Base-by-base conservation (phyloP, 805 yeast species). In the Priceomyces melissophilus region DNA sequence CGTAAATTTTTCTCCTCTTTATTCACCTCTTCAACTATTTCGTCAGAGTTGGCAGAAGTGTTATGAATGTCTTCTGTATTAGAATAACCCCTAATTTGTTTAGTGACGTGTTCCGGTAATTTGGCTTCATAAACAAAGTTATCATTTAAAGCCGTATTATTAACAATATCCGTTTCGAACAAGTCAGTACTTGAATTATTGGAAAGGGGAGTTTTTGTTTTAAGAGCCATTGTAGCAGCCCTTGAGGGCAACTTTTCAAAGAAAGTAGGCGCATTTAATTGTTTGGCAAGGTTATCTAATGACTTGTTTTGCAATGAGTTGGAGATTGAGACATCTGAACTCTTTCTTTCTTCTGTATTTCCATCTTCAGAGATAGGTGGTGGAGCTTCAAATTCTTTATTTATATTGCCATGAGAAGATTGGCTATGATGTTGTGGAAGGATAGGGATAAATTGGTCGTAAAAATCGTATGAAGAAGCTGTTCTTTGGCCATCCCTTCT, bases 391-490 rank as follows among this genome's bases (percentile, higher is more conserved):
- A 32, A 38, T 32, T 32, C 39, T 31, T 41, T 41, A 27, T 30
- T 40, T 10, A 39, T 30, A 10, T 37, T 39, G 3, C 38, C 39
- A n/a, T 42, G 31, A 10, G 46, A 38, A 4, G 43, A n/a, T 10
- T 32, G 39, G 11, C 12, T 13, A 30, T 12, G 31, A 29, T 27
- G 8, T 31, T 29, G 23, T 14, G 63, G 65, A 37, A 68, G 42
- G 7, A 68, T 57, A 3, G 75, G 75, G 40, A 70, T 68, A 43
- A 69, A 56, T 6, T 67, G 42, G 37, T 70, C 72, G 55, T 70
- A 70, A 45, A 69, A 68, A 42, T 68, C 73, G 50, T 67, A 69
- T 17, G 68, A 51, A 9, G 61, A 52, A n/a, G 54, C 50, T 12
- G 57, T 44, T 16, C 48, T 49, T n/a, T 47, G 47, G 39, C 41